phyloP scores from a whole-genome alignment of 129 eudicot genomes.

The Sambucus nigra region DNA sequence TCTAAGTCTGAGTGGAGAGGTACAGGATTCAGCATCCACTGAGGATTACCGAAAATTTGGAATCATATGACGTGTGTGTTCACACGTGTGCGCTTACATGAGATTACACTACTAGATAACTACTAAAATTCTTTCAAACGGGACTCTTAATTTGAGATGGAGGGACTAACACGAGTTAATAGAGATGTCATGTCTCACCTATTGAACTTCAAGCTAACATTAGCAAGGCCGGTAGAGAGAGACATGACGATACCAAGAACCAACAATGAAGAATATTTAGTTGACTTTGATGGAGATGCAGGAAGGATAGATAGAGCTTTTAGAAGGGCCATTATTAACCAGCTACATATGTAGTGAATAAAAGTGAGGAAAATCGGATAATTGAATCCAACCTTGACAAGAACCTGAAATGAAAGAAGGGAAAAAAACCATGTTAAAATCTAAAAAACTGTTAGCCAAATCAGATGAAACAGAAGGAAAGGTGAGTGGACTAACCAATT shows the following conservation, averaged over 20 bases:
- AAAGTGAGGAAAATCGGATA: slow-evolving; percentile 91
- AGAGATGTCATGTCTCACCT: slow-evolving; percentile 38
- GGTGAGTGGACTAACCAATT: slow-evolving; percentile 46
- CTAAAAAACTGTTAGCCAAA: background rate
- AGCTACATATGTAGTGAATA: slow-evolving; percentile 84
- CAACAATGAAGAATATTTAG: slow-evolving; percentile 61
- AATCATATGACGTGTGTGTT: no score
- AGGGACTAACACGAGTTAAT: background rate
- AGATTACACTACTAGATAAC: no score
- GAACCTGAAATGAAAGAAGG: slow-evolving; percentile 47
- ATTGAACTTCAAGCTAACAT: slow-evolving; percentile 90
- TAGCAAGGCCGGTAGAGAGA: slow-evolving; percentile 92
- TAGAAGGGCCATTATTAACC: slow-evolving; percentile 85
- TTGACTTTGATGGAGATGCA: slow-evolving; percentile 66
- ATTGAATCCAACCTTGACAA: slow-evolving; percentile 82
- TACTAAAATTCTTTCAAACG: no score
- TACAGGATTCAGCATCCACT: no score
- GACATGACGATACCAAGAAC: slow-evolving; percentile 91
- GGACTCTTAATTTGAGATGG: no score
- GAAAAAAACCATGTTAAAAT: slow-evolving; percentile 2
- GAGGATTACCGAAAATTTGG: no score
- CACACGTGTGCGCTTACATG: no score
- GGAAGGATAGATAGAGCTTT: slow-evolving; percentile 71
- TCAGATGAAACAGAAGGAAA: slow-evolving; percentile 1
- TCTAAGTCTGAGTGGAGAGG: no score